Conservation (phyloP, 495 filamentous ascomycete genomes). For the Bryoglossum gracile region DNA sequence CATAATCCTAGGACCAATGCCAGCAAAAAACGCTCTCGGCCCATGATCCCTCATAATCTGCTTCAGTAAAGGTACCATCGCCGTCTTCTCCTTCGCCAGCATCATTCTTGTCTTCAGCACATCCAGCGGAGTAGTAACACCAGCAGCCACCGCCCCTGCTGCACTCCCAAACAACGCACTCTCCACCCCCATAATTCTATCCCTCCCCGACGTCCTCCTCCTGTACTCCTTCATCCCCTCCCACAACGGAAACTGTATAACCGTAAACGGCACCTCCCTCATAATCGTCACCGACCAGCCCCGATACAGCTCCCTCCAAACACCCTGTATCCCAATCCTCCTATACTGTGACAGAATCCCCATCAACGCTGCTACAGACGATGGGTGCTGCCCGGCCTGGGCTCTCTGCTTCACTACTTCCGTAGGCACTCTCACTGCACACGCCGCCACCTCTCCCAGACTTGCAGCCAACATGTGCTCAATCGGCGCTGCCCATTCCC, state of each 20-base stretch:
- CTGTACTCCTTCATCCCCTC: slow-evolving; percentile 70
- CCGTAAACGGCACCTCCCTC: slow-evolving; percentile 93
- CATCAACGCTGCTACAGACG: slow-evolving; percentile 52
- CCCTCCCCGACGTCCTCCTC: slow-evolving; percentile 25
- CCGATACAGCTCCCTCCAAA: slow-evolving; percentile 80
- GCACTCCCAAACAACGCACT: slow-evolving; percentile 81
- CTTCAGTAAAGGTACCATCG: slow-evolving; percentile 50
- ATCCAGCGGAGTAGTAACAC: slow-evolving; percentile 85
- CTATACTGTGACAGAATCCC: slow-evolving; percentile 56
- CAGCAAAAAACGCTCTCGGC: slow-evolving; percentile 71
- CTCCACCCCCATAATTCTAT: slow-evolving; percentile 61
- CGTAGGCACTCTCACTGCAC: slow-evolving; percentile 86
- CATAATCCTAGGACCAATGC: slow-evolving; percentile 78
- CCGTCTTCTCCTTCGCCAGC: slow-evolving; percentile 59
- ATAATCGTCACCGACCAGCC: slow-evolving; percentile 88
- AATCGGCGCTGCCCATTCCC: slow-evolving; percentile 24
- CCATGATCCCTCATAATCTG: slow-evolving; percentile 66
- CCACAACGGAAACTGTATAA: slow-evolving; percentile 96
- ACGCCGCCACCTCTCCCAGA: slow-evolving; percentile 86
- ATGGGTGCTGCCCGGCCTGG: slow-evolving; percentile 69
- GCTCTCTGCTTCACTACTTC: slow-evolving; percentile 97
- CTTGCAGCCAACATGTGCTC: slow-evolving; percentile 84
- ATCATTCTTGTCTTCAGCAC: slow-evolving; percentile 96
- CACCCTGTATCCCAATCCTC: slow-evolving; percentile 38
- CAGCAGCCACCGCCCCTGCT: slow-evolving; percentile 80